These are phyloP conservation scores for Theileria parva DNA, from an alignment of 169 alveolate species.

Conservation along the genomic window DNA sequence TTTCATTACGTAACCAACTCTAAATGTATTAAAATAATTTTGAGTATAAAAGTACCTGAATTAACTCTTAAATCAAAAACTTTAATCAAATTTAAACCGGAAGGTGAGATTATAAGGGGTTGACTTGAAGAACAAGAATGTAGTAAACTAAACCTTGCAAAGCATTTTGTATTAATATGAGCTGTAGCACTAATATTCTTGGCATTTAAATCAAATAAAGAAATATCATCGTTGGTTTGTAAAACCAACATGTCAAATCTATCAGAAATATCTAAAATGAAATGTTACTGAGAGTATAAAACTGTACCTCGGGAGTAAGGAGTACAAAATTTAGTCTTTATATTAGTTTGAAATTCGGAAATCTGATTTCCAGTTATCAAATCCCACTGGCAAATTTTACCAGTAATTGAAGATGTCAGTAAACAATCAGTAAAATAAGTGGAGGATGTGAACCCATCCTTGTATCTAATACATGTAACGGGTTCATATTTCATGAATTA, in stretches of 20 bases:
- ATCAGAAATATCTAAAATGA: background rate
- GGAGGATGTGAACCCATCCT: constrained; percentile 53
- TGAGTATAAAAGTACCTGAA: background rate
- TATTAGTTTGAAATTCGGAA: constrained; percentile 6
- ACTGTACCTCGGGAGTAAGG: constrained; percentile 38
- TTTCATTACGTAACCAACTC: background rate
- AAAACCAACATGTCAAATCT: constrained; percentile 1
- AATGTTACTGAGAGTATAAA: background rate
- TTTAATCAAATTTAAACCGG: constrained; percentile 2
- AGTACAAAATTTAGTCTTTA: constrained; percentile 10
- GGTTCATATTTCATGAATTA: constrained; percentile 24
- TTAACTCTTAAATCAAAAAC: constrained; percentile 23
- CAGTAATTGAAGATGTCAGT: constrained; percentile 47
- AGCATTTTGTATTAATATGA: background rate
- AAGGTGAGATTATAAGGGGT: constrained; percentile 15
- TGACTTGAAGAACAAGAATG: constrained; percentile 5
- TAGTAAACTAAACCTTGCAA: constrained; percentile 20
- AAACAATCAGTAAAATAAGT: constrained; percentile 12
- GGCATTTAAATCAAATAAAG: constrained; percentile 9
- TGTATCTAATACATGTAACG: constrained; percentile 21
- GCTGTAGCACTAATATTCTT: background rate
- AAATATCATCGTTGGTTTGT: background rate
- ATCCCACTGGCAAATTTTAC: constrained; percentile 54
- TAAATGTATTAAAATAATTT: background rate
- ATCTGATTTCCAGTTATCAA: constrained; percentile 30